These are phyloP conservation scores for Erysimum cheiranthoides DNA, from an alignment of 345 rosid genomes.

Conservation along the genomic window DNA sequence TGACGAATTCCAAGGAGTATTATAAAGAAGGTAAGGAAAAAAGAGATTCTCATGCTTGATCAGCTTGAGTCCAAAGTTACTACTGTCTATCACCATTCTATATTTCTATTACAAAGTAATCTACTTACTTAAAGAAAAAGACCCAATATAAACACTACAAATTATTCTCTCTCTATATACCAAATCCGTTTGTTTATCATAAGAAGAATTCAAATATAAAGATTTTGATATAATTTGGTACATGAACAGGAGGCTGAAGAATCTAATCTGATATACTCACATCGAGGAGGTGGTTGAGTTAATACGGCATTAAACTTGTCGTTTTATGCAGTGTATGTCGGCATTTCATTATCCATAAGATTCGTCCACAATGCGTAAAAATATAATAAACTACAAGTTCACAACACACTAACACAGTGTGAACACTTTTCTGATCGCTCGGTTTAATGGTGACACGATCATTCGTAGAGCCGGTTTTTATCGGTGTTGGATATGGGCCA, in stretches of 20 bases:
- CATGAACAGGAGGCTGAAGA: background rate
- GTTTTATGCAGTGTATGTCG: background rate
- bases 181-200: no score
- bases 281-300: constrained; percentile 21
- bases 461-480: background rate
- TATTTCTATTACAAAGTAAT: background rate
- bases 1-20: background rate
- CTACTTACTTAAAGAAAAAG: background rate
- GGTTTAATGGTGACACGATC: background rate
- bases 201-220: background rate
- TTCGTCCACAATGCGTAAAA: constrained; percentile 4
- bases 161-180: background rate
- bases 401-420: background rate
- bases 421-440: constrained; percentile 5
- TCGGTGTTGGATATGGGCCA: no score
- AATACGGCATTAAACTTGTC: constrained; percentile 20
- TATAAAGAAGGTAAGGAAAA: background rate
- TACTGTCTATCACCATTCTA: constrained; percentile 6
- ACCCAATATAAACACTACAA: background rate
- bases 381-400: background rate
- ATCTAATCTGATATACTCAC: constrained; percentile 15
- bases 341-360: constrained; percentile 15
- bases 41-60: constrained; percentile 27
- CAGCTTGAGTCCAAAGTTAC: constrained; percentile 37
- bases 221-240: no score